Percentiles rank a stretch among this genome's conserved stretches.
Conservation (phyloP, 305 asterid genomes). For the Andrographis paniculata region DNA sequence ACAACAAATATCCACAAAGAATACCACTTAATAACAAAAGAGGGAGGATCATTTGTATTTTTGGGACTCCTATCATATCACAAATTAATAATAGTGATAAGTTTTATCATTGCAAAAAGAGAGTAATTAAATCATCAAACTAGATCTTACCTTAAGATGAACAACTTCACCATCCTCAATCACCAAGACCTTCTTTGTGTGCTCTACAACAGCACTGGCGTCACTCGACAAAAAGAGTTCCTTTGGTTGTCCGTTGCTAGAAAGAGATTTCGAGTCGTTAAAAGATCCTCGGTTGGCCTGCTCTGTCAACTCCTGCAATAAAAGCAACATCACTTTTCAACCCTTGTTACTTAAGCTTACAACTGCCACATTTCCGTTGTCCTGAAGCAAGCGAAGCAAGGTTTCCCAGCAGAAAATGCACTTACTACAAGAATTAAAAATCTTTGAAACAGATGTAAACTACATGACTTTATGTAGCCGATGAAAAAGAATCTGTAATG, state of each 20-base stretch:
- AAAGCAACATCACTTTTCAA: constrained; percentile 16
- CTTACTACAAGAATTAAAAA: no score
- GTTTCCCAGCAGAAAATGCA: background rate
- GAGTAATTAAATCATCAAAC: no score
- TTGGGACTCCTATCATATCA: no score
- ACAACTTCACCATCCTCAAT: constrained; percentile 93
- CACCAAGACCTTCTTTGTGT: constrained; percentile 84
- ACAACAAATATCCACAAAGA: background rate
- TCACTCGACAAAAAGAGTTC: constrained; percentile 94
- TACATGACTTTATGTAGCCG: no score
- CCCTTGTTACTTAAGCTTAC: constrained; percentile 7
- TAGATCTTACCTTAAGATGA: constrained; percentile 94
- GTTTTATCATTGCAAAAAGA: no score
- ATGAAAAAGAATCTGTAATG: no score
- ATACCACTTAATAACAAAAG: no score
- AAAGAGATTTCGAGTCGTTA: constrained; percentile 49
- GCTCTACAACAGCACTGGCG: constrained; percentile 95
- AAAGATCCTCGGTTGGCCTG: constrained; percentile 43
- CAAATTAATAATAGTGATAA: no score
- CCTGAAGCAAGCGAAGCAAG: background rate
- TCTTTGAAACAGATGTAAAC: no score
- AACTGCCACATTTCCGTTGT: background rate
- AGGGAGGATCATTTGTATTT: no score
- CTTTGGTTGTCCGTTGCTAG: constrained; percentile 68
- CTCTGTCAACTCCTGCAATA: constrained; percentile 56